Percentiles rank a stretch among this genome's conserved stretches.
Conservation (phyloP, 2,329 filamentous ascomycete genomes). For the Fusarium brachygibbosum region DNA sequence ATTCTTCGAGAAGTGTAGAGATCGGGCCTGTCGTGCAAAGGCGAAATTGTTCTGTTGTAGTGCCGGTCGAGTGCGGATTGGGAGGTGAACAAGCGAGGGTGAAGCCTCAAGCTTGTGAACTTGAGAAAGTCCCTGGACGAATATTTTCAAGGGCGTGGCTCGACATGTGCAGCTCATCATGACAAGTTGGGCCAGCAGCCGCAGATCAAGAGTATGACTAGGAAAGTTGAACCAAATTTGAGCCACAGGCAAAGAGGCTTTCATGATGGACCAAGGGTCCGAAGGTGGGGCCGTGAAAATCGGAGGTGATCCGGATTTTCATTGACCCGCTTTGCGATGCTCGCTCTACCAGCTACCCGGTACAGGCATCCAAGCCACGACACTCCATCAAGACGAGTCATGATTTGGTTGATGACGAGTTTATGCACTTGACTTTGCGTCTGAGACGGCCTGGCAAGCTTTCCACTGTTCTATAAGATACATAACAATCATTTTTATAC, state of each 20-base stretch:
- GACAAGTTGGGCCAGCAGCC: conserved; percentile 17
- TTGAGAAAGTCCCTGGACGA: conserved; percentile 62
- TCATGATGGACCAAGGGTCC: conserved; percentile 40
- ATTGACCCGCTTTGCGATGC: conserved; percentile 2
- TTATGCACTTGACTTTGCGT: not conserved
- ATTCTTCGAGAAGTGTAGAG: conserved; percentile 41
- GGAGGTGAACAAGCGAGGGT: conserved; percentile 36
- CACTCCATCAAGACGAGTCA: not conserved
- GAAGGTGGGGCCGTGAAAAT: conserved; percentile 39
- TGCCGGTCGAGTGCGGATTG: conserved; percentile 19
- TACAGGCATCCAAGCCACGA: not conserved
- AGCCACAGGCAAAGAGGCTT: conserved; percentile 33
- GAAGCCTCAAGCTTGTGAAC: conserved; percentile 53
- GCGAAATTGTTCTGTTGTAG: conserved; percentile 31
- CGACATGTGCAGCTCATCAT: conserved; percentile 65
- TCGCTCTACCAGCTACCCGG: not conserved
- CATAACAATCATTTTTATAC: not conserved
- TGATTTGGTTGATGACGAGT: not conserved
- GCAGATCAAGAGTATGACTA: conserved; percentile 15
- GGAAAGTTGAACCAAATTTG: conserved; percentile 46
- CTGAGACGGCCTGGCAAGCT: not conserved
- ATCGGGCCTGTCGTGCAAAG: conserved; percentile 43
- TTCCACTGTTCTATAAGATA: not conserved
- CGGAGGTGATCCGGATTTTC: conserved; percentile 22
- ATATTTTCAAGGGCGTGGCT: conserved; percentile 60